A percentile compares a stretch with the other conserved stretches of the same genome.
Evolutionary conservation across 495 filamentous ascomycete species (phyloP).

Genomic region (Tirmania nivea): DNA sequence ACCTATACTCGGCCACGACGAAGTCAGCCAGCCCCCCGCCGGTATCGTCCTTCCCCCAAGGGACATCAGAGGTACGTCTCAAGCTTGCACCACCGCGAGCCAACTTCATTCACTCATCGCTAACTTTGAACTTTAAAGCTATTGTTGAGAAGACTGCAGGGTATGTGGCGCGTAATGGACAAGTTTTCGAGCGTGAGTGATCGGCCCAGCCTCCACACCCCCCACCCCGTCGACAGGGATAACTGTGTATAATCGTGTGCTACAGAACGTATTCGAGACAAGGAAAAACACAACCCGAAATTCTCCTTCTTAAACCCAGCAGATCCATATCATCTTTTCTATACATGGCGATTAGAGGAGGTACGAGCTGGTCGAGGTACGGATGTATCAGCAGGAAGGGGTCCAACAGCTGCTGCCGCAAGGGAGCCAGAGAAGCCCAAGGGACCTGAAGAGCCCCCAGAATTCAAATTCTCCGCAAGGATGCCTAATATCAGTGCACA

Average conservation of each 20-base stretch:
- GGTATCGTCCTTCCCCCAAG: slow-evolving; percentile 70
- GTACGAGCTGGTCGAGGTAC: slow-evolving; percentile 68
- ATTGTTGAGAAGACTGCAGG: slow-evolving; percentile 93
- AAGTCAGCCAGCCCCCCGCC: slow-evolving; percentile 49
- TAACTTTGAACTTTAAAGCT: slow-evolving; percentile 22
- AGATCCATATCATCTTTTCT: slow-evolving; percentile 76
- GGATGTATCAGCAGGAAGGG: slow-evolving; percentile 52
- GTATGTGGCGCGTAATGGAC: slow-evolving; percentile 67
- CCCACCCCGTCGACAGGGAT: slow-evolving; percentile 2
- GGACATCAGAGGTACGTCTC: slow-evolving; percentile 44
- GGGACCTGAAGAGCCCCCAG: slow-evolving; percentile 68
- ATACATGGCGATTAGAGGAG: slow-evolving; percentile 71
- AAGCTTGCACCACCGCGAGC: not conserved
- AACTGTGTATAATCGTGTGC: slow-evolving; percentile 30
- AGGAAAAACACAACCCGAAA: slow-evolving; percentile 66
- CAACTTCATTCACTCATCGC: no score
- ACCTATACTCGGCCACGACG: not conserved
- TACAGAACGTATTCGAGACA: slow-evolving; percentile 49
- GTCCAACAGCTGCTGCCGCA: slow-evolving; percentile 11
- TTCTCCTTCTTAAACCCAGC: slow-evolving; percentile 67
- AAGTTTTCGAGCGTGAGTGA: slow-evolving; percentile 51
- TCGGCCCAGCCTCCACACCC: not conserved
- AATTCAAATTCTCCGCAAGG: slow-evolving; percentile 83
- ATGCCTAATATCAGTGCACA: slow-evolving; percentile 95
- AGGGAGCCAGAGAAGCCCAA: slow-evolving; percentile 45